phyloP scores from a whole-genome alignment of 805 yeast genomes.

The Candida quercuum region DNA sequence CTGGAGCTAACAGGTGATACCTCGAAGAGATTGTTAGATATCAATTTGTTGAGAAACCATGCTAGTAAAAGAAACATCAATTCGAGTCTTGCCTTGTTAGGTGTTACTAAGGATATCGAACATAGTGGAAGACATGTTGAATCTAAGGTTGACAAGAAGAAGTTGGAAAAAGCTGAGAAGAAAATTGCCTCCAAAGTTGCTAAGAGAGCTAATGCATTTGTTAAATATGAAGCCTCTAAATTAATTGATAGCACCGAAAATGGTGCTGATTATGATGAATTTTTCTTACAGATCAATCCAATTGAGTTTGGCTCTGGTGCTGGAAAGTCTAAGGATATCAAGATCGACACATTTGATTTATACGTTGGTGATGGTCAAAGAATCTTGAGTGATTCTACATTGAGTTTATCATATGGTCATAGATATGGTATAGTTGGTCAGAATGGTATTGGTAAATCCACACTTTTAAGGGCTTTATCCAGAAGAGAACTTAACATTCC shows the following conservation, averaged over 20 bases:
- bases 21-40: conserved; percentile 78
- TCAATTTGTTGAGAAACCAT: conserved; percentile 63
- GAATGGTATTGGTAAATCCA: conserved; percentile 99
- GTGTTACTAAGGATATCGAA: conserved; percentile 80
- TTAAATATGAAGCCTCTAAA: conserved; percentile 90
- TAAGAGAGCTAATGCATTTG: conserved; percentile 74
- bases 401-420: conserved; percentile 85
- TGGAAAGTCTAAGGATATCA: conserved; percentile 97
- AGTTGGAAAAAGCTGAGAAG: conserved; percentile 93
- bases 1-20: conserved; percentile 79
- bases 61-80: conserved; percentile 64
- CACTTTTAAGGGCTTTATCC: conserved; percentile 83
- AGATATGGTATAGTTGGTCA: conserved; percentile 98
- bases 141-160: conserved; percentile 92
- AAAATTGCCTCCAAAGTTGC: conserved; percentile 97
- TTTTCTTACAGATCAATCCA: conserved; percentile 93
- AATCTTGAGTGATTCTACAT: conserved; percentile 80
- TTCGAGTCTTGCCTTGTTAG: conserved; percentile 69
- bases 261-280: conserved; percentile 83
- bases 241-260: conserved; percentile 55
- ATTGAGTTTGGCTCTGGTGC: conserved; percentile 82
- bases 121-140: conserved; percentile 90
- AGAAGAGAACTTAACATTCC: conserved; percentile 93
- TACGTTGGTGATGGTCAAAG: conserved; percentile 96
- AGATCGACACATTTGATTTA: conserved; percentile 86